These are phyloP conservation scores for Cardamine occulta DNA, from an alignment of 345 rosid genomes.

Conservation along the genomic window DNA sequence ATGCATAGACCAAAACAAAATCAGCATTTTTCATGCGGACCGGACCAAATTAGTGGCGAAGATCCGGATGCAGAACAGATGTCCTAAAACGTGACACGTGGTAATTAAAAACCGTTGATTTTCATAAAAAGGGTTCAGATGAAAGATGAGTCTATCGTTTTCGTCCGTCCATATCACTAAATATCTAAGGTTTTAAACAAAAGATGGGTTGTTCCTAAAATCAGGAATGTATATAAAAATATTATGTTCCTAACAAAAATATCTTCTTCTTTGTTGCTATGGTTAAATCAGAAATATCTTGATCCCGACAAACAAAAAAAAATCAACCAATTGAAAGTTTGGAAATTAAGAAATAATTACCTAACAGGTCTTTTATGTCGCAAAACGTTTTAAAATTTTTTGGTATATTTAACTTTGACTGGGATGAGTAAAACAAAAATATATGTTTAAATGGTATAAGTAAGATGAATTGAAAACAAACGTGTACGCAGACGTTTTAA, in stretches of 20 bases:
- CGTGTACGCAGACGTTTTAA: constrained; percentile 31
- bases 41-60: background rate
- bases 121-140: background rate
- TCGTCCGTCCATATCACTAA: constrained; percentile 24
- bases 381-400: background rate
- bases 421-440: background rate
- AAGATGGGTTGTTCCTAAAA: too few relatives aligned
- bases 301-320: background rate
- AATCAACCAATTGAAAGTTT: background rate
- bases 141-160: constrained; percentile 20
- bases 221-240: too few relatives aligned
- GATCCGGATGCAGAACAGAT: constrained; percentile 3
- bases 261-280: background rate
- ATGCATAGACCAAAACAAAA: constrained; percentile 2
- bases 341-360: background rate
- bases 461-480: constrained; percentile 7
- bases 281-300: constrained; percentile 16
- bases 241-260: background rate
- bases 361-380: background rate
- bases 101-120: constrained; percentile 14
- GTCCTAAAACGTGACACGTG: constrained; percentile 11
- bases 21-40: background rate
- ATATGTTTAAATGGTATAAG: constrained; percentile 14
- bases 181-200: constrained; percentile 22
- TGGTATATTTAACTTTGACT: constrained; percentile 19